Percentiles rank a stretch among this genome's conserved stretches.
These are phyloP conservation scores for Puccinellia tenuiflora DNA, from an alignment of 176 grass and related monocot species.

Conservation along the genomic window DNA sequence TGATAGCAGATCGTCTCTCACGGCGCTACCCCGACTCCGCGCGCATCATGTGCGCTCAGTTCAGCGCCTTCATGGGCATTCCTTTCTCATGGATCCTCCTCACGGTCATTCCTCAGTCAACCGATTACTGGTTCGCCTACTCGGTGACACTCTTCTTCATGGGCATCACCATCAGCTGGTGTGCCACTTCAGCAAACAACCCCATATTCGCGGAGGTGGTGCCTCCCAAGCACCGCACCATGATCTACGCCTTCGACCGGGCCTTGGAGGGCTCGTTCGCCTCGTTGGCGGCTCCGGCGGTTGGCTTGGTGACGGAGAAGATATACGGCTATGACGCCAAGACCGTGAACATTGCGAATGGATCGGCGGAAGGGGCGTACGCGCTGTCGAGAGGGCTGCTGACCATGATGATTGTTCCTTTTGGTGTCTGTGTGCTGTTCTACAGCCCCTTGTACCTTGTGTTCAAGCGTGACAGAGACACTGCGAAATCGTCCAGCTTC, in stretches of 20 bases:
- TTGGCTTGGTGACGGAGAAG: conserved; percentile 67
- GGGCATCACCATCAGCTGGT: conserved; percentile 61
- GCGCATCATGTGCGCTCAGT: conserved; percentile 93
- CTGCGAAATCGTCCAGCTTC: conserved; percentile 27
- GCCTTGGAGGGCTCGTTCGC: conserved; percentile 66
- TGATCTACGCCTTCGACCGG: conserved; percentile 14
- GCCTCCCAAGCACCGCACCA: conserved; percentile 1
- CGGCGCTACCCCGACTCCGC: conserved; percentile 51
- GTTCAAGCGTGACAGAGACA: conserved; percentile 72
- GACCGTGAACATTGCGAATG: conserved; percentile 51
- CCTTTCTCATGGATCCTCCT: conserved; percentile 85
- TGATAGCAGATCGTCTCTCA: conserved; percentile 70
- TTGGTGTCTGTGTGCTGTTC: conserved; percentile 72
- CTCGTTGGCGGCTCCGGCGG: conserved; percentile 62
- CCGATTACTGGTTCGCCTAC: conserved; percentile 54
- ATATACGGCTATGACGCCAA: conserved; percentile 78
- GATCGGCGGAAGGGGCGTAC: conserved; percentile 63
- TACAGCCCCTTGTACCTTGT: conserved; percentile 79
- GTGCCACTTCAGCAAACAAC: conserved; percentile 69
- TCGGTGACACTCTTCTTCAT: conserved; percentile 41
- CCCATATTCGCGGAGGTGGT: conserved; percentile 78
- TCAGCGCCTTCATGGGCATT: conserved; percentile 94
- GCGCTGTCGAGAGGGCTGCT: conserved; percentile 69
- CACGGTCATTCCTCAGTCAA: conserved; percentile 52
- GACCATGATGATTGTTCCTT: conserved; percentile 84